Evolutionary conservation across 2,329 filamentous ascomycete species (phyloP).

Genomic region (Fusarium sp.): DNA sequence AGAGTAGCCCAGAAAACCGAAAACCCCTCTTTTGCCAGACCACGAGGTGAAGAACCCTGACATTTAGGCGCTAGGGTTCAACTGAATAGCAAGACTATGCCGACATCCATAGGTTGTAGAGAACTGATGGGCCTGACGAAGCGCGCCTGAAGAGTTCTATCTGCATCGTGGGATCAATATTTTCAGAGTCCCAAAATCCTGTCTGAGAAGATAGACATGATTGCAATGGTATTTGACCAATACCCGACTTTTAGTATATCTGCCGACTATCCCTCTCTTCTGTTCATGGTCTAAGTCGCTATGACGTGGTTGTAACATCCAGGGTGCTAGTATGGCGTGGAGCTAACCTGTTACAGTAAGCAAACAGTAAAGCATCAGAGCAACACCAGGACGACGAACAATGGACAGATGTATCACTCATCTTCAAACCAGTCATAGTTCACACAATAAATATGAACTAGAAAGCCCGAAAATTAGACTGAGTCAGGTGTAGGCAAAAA

Average conservation of each 20-base stretch:
- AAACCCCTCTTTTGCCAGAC: background rate
- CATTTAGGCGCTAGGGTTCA: background rate
- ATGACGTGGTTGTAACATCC: slow-evolving; percentile 8
- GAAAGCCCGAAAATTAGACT: too few relatives aligned
- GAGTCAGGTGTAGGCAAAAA: too few relatives aligned
- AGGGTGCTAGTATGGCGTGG: background rate
- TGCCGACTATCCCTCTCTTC: too few relatives aligned
- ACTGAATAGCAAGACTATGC: background rate
- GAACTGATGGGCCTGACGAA: background rate
- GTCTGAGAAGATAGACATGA: too few relatives aligned
- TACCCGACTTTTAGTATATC: too few relatives aligned
- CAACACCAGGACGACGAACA: background rate
- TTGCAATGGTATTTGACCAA: too few relatives aligned
- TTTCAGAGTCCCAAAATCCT: too few relatives aligned
- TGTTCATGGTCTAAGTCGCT: background rate
- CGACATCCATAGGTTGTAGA: background rate
- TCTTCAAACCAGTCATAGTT: too few relatives aligned
- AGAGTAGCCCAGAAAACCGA: background rate
- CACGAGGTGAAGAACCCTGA: background rate
- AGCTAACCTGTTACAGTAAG: slow-evolving; percentile 5
- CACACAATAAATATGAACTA: too few relatives aligned
- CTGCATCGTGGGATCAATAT: too few relatives aligned
- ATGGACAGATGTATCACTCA: too few relatives aligned
- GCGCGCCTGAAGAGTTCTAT: background rate
- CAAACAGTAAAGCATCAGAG: background rate